These are phyloP conservation scores for Globisporangium cylindrosporum DNA, from an alignment of 352 stramenopile species.

Conservation along the genomic window DNA sequence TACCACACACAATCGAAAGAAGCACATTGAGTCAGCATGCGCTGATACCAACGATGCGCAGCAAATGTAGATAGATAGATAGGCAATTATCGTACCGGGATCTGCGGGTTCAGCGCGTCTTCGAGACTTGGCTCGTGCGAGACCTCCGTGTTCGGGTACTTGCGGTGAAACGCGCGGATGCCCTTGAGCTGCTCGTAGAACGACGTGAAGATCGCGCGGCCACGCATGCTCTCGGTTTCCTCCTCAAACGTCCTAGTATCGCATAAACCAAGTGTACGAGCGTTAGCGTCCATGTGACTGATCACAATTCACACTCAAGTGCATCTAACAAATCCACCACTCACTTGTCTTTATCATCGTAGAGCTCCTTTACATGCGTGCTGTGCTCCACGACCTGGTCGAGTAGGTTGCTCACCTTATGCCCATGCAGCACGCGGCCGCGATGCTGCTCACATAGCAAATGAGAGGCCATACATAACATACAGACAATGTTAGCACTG, in stretches of 20 bases:
- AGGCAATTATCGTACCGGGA: slow-evolving; percentile 28
- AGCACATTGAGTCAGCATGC: neutral
- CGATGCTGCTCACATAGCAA: slow-evolving; percentile 43
- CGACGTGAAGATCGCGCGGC: slow-evolving; percentile 78
- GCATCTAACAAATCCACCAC: slow-evolving; percentile 14
- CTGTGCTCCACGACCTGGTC: slow-evolving; percentile 68
- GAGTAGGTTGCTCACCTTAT: slow-evolving; percentile 83
- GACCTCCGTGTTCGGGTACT: slow-evolving; percentile 73
- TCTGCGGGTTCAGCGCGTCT: slow-evolving; percentile 55
- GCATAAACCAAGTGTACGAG: neutral
- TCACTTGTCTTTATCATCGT: slow-evolving; percentile 79
- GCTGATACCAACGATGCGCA: slow-evolving; percentile 6
- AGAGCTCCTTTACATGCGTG: slow-evolving; percentile 72
- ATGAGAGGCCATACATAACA: neutral
- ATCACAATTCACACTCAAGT: neutral
- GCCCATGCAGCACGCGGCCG: slow-evolving; percentile 71
- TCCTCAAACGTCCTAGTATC: slow-evolving; percentile 63
- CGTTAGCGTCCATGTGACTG: neutral
- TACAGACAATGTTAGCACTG: neutral
- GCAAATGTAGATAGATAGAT: neutral
- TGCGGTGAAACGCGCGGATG: slow-evolving; percentile 81
- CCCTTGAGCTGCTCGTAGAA: slow-evolving; percentile 88
- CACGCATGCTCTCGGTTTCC: slow-evolving; percentile 77
- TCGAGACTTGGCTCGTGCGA: slow-evolving; percentile 65
- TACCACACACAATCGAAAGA: slow-evolving; percentile 3